Evolutionary conservation across 805 yeast species (phyloP).

Genomic region (Metschnikowia kunwiensis): DNA sequence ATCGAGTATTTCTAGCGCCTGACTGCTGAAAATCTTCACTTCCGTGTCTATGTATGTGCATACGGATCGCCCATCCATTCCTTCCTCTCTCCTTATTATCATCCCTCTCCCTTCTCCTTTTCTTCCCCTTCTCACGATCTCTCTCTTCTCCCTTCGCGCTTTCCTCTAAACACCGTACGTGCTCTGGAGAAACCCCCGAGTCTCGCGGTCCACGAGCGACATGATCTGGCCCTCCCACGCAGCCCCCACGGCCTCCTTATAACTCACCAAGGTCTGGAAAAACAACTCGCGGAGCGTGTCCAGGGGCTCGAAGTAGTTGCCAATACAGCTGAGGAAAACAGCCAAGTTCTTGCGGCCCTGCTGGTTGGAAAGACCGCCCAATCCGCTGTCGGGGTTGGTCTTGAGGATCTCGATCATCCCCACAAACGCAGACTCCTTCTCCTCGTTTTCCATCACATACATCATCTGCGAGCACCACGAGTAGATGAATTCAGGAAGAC

Average conservation of each 20-base stretch:
- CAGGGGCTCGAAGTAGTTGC: constrained; percentile 50
- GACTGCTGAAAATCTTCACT: no score
- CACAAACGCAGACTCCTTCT: constrained; percentile 80
- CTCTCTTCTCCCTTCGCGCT: no score
- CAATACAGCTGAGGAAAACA: constrained; percentile 57
- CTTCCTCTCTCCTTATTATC: no score
- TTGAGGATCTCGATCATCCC: constrained; percentile 76
- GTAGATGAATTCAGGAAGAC: constrained; percentile 53
- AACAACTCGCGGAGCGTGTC: constrained; percentile 44
- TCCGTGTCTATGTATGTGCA: no score
- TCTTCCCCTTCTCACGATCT: no score
- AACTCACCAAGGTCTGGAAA: constrained; percentile 43
- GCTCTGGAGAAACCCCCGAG: constrained; percentile 17
- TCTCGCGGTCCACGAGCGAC: constrained; percentile 30
- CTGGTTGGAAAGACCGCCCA: constrained; percentile 45
- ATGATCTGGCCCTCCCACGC: constrained; percentile 35
- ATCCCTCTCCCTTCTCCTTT: no score
- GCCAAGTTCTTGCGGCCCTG: constrained; percentile 48
- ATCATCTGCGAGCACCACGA: constrained; percentile 72
- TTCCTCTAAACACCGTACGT: constrained; percentile 12
- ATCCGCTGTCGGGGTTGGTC: constrained; percentile 59
- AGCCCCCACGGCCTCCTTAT: constrained; percentile 46
- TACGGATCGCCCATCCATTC: no score
- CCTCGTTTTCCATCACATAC: constrained; percentile 73
- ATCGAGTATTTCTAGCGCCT: no score